Evolutionary conservation across 2,329 filamentous ascomycete genomes (phyloP).

Genomic region (Penicillium sp.): DNA sequence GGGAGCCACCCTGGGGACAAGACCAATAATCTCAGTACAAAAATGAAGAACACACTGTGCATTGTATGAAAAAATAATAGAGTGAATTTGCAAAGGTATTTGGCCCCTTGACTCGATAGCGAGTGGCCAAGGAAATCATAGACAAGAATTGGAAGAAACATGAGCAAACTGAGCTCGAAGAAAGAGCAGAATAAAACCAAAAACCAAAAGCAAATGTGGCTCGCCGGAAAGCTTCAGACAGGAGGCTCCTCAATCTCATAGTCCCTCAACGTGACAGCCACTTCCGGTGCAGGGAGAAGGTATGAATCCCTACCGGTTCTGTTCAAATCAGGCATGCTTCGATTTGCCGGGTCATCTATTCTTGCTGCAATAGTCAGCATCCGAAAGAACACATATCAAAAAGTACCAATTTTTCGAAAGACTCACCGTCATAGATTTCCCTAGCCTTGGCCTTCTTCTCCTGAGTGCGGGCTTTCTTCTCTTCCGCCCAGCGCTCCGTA

Average conservation of each 20-base stretch:
- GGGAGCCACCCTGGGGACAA: constrained; percentile 19
- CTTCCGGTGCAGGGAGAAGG: constrained; percentile 33
- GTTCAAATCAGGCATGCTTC: constrained; percentile 29
- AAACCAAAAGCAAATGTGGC: background rate
- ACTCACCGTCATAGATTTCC: constrained; percentile 40
- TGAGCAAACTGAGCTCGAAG: background rate
- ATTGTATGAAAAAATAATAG: background rate
- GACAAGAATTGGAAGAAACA: background rate
- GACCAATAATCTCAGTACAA: constrained; percentile 19
- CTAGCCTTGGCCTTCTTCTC: constrained; percentile 39
- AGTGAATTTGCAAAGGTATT: background rate
- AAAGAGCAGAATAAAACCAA: background rate
- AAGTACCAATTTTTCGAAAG: background rate
- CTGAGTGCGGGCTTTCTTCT: constrained; percentile 47
- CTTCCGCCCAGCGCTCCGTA: constrained; percentile 59
- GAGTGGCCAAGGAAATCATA: constrained; percentile 14
- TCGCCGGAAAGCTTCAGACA: constrained; percentile 8
- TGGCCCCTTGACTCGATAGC: background rate
- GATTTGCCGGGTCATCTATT: constrained; percentile 22
- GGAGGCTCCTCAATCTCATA: constrained; percentile 43
- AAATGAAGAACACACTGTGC: background rate
- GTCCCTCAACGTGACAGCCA: constrained; percentile 32
- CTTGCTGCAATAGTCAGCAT: constrained; percentile 15
- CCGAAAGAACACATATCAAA: background rate
- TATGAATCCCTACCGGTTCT: constrained; percentile 35